Evolutionary conservation across 176 grass and related monocot species (phyloP), one percentile per base, ranked within the genome.

Genomic region (Triticum timopheevii): DNA sequence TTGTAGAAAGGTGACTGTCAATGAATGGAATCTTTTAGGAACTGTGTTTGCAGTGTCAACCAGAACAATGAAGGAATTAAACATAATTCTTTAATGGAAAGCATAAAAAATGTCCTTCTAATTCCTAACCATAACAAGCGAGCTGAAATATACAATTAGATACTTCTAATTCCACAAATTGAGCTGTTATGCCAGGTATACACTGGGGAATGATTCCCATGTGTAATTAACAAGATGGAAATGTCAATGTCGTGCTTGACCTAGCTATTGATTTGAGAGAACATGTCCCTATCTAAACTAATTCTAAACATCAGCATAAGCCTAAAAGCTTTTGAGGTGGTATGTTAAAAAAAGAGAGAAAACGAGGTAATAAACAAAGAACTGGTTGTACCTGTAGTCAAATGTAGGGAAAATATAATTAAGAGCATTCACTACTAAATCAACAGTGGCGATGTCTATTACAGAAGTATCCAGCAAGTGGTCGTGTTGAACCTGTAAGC

Each of bases 401-500:
- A 98, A 95, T 61, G 90, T 80, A 82, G 96, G 96, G 82, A 95
- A 98, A 84, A 92, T 33, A 64, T 86, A 89, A 80, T 95, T 88
- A 85, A 98, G 86, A 74, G 78, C 91, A 86, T 90, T 98, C 81
- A 98, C 96, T 66, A 98, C 12, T 61, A 98, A 92, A 83, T 91
- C 83, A 67, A 98, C 96, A 15, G 96, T 98, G 34, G 89, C 96
- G 45, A 98, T 94, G 90, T 98, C 96, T 90, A 94, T 68, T 81
- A 84, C 84, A 84, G 92, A 79, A 67, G 96, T 98, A 88, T 95
- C 86, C 34, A 61, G 85, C 82, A 98, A 84, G 83, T 92, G 93
- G 75, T 88, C 91, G 13, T 98, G 96, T 49, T 98, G 96, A 84
- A 95, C 96, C 95, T 98, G 93, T 23, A 88, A 69, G 87, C 74